Evolutionary conservation across 1,284 basidiomycete species (phyloP).

Genomic region (Vanrija sp.): DNA sequence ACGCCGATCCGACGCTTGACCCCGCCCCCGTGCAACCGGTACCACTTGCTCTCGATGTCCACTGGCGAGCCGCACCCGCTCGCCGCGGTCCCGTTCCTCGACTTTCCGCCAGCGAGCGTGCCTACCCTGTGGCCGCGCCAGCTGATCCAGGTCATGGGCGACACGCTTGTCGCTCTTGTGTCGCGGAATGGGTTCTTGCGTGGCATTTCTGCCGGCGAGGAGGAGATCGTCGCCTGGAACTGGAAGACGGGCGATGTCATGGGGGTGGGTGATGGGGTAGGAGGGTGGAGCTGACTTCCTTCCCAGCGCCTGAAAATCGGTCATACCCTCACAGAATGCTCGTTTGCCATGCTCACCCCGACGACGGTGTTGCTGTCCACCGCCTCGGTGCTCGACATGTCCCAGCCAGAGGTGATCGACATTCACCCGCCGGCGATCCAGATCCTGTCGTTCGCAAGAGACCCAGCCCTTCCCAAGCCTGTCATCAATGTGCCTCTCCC

Average conservation of each 20-base stretch:
- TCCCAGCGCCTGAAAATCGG: constrained; percentile 4
- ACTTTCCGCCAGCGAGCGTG: constrained; percentile 33
- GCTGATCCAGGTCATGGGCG: constrained; percentile 45
- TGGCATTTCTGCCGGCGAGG: constrained; percentile 23
- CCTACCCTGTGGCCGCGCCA: constrained; percentile 31
- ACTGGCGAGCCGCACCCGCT: constrained; percentile 43
- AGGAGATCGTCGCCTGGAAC: constrained; percentile 47
- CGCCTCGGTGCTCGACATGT: constrained; percentile 12
- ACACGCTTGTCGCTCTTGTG: constrained; percentile 42
- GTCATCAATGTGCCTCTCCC: constrained; percentile 29
- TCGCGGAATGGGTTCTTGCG: constrained; percentile 23
- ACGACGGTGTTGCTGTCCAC: constrained; percentile 7
- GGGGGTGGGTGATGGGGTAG: constrained; percentile 22
- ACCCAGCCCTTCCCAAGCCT: constrained; percentile 9
- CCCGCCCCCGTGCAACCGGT: constrained; percentile 32
- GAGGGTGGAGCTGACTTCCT: neutral
- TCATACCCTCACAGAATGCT: constrained; percentile 1
- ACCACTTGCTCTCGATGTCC: constrained; percentile 43
- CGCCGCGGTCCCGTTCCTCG: constrained; percentile 29
- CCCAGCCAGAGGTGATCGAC: neutral
- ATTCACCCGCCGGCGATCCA: constrained; percentile 34
- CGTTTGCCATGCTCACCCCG: constrained; percentile 13
- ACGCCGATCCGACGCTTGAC: neutral
- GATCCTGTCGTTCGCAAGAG: constrained; percentile 33
- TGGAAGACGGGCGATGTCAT: constrained; percentile 47